These are phyloP conservation scores for Comarum palustre DNA, from an alignment of 306 rosid species.

Conservation along the genomic window DNA sequence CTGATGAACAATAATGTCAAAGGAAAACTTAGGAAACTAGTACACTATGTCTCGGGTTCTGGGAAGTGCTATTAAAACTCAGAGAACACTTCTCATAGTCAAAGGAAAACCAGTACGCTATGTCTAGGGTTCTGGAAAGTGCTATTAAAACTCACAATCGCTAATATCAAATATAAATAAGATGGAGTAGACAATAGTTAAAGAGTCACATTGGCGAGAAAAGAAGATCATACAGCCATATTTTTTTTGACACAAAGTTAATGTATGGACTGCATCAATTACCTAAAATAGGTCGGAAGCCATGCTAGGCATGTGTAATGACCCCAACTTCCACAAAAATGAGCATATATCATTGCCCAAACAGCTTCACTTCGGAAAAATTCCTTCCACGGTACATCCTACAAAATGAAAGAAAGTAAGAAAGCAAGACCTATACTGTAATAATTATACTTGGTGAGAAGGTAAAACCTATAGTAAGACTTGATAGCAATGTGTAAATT, in stretches of 20 bases:
- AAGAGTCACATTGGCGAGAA: background rate
- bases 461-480: background rate
- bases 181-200: background rate
- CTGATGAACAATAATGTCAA: background rate
- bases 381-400: slow-evolving; percentile 93
- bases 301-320: slow-evolving; percentile 92
- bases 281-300: slow-evolving; percentile 97
- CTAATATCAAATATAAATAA: slow-evolving; percentile 14
- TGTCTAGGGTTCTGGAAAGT: no score
- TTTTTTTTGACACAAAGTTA: background rate
- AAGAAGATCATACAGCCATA: background rate
- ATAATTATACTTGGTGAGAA: background rate
- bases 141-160: slow-evolving; percentile 12
- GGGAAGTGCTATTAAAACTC: slow-evolving; percentile 9
- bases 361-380: slow-evolving; percentile 78
- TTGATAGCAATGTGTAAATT: background rate
- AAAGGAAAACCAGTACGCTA: no score
- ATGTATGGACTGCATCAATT: slow-evolving; percentile 13
- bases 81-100: no score
- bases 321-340: slow-evolving; percentile 99
- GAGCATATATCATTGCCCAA: slow-evolving; percentile 97
- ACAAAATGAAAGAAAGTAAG: slow-evolving; percentile 27
- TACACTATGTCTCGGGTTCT: slow-evolving; percentile 1
- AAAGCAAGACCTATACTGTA: slow-evolving; percentile 19
- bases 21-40: background rate